A percentile compares a stretch with the other conserved stretches of the same genome.
Conservation (phyloP, 202 grass and related monocot genomes). For the Zizania palustris region DNA sequence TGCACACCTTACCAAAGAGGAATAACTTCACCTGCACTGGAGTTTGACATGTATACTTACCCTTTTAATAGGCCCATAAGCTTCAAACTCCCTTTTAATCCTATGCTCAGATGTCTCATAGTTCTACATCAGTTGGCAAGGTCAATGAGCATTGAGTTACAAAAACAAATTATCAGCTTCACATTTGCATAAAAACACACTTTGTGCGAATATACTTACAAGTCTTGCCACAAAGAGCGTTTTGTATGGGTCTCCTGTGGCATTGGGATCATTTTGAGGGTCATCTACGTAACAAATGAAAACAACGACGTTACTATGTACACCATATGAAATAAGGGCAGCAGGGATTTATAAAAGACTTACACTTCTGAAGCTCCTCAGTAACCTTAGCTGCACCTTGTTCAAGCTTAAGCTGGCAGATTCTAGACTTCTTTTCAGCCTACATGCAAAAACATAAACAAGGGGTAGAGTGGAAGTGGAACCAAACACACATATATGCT, state of each 20-base stretch:
- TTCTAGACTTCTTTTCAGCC: conserved; percentile 77
- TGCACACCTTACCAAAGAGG: conserved; percentile 61
- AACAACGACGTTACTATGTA: neutral
- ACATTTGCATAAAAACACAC: neutral
- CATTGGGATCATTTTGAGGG: conserved; percentile 64
- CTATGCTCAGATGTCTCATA: conserved; percentile 68
- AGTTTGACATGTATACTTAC: conserved; percentile 59
- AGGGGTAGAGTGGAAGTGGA: neutral
- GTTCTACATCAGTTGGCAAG: conserved; percentile 45
- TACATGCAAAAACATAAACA: conserved; percentile 34
- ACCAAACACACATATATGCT: neutral
- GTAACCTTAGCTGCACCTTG: conserved; percentile 71
- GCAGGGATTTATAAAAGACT: conserved; percentile 29
- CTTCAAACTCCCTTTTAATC: conserved; percentile 81
- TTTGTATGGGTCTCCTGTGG: conserved; percentile 81
- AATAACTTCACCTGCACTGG: conserved; percentile 62
- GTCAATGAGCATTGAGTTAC: conserved; percentile 23
- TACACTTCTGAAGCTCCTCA: conserved; percentile 78
- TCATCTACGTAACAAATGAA: conserved; percentile 55
- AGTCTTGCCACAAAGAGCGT: conserved; percentile 71
- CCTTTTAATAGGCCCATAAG: conserved; percentile 90
- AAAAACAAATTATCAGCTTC: conserved; percentile 12
- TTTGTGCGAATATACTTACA: conserved; percentile 46
- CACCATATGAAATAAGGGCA: neutral
- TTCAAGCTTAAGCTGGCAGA: conserved; percentile 59